phyloP scores from a whole-genome alignment of 2,329 filamentous ascomycete species.

The Cladosporium cucumerinum region DNA sequence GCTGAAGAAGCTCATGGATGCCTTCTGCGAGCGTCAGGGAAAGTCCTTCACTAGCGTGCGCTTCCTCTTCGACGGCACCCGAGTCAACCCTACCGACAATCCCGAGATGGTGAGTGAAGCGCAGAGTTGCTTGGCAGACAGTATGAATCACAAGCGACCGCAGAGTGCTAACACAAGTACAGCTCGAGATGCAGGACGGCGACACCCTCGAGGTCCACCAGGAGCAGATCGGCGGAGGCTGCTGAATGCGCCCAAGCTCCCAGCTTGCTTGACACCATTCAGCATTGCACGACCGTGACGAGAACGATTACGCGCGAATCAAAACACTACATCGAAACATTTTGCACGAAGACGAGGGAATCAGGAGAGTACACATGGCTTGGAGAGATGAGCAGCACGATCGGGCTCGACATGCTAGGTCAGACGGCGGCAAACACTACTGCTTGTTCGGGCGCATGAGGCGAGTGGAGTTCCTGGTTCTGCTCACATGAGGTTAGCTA shows the following conservation, averaged over 20 bases:
- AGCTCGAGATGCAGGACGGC: slow-evolving; percentile 97
- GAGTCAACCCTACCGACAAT: slow-evolving; percentile 84
- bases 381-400: background rate
- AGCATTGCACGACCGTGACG: slow-evolving; percentile 10
- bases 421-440: background rate
- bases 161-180: slow-evolving; percentile 16
- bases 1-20: slow-evolving; percentile 96
- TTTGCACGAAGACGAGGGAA: background rate
- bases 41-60: slow-evolving; percentile 81
- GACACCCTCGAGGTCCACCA: slow-evolving; percentile 97
- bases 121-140: background rate
- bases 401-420: background rate
- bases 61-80: slow-evolving; percentile 93
- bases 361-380: background rate
- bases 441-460: background rate
- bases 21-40: slow-evolving; percentile 94
- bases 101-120: slow-evolving; percentile 79
- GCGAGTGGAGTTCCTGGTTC: slow-evolving; percentile 1
- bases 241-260: background rate
- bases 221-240: slow-evolving; percentile 82
- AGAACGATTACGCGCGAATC: slow-evolving; percentile 8
- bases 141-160: background rate
- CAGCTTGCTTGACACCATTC: background rate
- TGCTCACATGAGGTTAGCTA: slow-evolving; percentile 9
- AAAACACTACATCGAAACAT: background rate